Base-by-base conservation (phyloP, 306 rosid species). In the Neltuma alba region DNA sequence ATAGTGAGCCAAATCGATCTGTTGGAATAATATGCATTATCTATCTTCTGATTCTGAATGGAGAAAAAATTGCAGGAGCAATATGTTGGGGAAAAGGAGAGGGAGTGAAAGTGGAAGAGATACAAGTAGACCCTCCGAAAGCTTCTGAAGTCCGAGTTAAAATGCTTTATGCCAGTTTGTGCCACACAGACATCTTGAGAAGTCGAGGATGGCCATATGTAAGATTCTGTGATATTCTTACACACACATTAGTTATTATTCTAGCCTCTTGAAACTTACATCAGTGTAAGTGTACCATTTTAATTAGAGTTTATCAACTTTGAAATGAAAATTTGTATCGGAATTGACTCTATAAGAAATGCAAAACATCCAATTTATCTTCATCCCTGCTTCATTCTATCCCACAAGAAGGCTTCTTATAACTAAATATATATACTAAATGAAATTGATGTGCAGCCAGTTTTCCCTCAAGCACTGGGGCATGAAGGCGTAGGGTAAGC, bases 401-500 rank as follows among this genome's bases (percentile, higher is more conserved):
- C 45, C 15, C 15, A 41, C 45, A 41, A 41, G 2, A 41, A 10
- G 11, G 15, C 15, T 41, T 41, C 45, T 9, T 41, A 10, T 11
- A 10, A 41, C 10, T 41, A 41, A n/a, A n/a, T n/a, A n/a, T n/a
- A 41, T 41, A 4, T 10, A 41, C 45, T 41, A 2, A 41, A 9
- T 41, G 45, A 37, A 37, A 44, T 44, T 44, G 48, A 44, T 54
- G 58, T 3, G 61, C 87, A 90, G 90, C 75, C 74, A 12, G 33
- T 25, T 16, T 87, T 80, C 76, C 93, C 93, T 68, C 67, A 80
- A 74, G 90, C 88, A 63, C 76, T 81, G n/a, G 91, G 91, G 3
- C 93, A 87, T 21, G 93, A 89, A 80, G 93, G 93, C 55, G 86
- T 89, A 27, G 91, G 93, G 93, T 85, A 66, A 27, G 76, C 45